phyloP scores from a whole-genome alignment of 164 flowering plant genomes.

The Liriodendron chinense region DNA sequence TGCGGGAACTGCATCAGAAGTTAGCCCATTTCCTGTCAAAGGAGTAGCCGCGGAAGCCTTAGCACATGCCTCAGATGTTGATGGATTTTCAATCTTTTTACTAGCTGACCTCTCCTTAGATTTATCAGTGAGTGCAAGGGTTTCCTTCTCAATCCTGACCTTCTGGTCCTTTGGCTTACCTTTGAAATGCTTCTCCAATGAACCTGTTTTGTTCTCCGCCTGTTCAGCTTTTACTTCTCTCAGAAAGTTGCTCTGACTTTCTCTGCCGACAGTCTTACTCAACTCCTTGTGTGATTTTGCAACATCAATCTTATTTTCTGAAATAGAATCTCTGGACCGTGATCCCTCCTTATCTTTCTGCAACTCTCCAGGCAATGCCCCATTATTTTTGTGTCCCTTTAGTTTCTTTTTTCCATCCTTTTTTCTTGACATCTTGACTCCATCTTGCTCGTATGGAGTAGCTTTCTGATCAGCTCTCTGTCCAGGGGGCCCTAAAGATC shows the following conservation, averaged over 20 bases:
- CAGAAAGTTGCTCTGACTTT: slow-evolving; percentile 6
- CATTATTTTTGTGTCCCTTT: slow-evolving; percentile 25
- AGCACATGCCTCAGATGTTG: slow-evolving; percentile 1
- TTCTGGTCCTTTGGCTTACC: slow-evolving; percentile 28
- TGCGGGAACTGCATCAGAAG: slow-evolving; percentile 22
- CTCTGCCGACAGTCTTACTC: slow-evolving; percentile 14
- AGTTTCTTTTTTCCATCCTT: slow-evolving; percentile 41
- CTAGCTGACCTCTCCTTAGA: slow-evolving; percentile 34
- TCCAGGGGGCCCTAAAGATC: slow-evolving; percentile 15
- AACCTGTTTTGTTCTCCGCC: slow-evolving; percentile 12
- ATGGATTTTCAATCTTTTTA: slow-evolving; percentile 31
- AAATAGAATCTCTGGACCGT: slow-evolving; percentile 14
- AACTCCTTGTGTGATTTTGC: slow-evolving; percentile 12
- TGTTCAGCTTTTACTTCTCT: slow-evolving; percentile 18
- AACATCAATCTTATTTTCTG: slow-evolving; percentile 25
- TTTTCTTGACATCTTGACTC: slow-evolving; percentile 8
- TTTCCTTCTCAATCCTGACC: slow-evolving; percentile 31
- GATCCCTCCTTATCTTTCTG: slow-evolving; percentile 22
- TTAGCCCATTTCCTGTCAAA: slow-evolving; percentile 3
- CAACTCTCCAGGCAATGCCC: slow-evolving; percentile 17
- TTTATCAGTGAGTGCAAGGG: slow-evolving; percentile 15
- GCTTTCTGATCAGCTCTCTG: slow-evolving; percentile 21
- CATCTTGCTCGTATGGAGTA: slow-evolving; percentile 14
- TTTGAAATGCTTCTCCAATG: slow-evolving; percentile 10
- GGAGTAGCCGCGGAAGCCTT: slow-evolving; percentile 1